Evolutionary conservation across 1,139 yeast species (phyloP).

Genomic region (Martiniozyma asiatica): DNA sequence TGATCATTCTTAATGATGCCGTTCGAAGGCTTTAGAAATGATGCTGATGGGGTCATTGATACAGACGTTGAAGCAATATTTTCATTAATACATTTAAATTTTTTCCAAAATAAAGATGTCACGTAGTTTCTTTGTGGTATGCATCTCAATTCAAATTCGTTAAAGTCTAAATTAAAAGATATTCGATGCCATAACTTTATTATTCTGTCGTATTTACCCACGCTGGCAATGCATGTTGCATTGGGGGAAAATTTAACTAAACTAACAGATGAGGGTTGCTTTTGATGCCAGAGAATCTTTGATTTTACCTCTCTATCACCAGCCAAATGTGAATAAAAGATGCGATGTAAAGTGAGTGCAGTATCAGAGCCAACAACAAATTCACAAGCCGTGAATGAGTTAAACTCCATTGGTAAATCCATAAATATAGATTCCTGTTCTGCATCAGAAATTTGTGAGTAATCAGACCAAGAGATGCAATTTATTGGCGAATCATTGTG

Average conservation of each 20-base stretch:
- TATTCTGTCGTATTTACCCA: constrained; percentile 48
- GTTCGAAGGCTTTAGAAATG: constrained; percentile 18
- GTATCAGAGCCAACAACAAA: constrained; percentile 46
- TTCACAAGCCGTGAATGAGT: constrained; percentile 23
- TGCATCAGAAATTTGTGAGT: constrained; percentile 20
- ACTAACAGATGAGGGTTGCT: constrained; percentile 47
- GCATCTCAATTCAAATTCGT: constrained; percentile 61
- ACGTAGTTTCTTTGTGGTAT: constrained; percentile 54
- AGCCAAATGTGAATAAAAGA: constrained; percentile 16
- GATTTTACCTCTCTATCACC: constrained; percentile 18
- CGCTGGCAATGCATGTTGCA: constrained; percentile 54
- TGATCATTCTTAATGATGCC: constrained; percentile 16
- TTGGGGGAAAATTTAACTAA: constrained; percentile 48
- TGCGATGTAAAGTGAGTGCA: constrained; percentile 40
- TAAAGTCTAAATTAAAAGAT: constrained; percentile 53
- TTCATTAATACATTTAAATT: constrained; percentile 4
- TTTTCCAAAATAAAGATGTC: constrained; percentile 44
- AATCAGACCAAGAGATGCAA: constrained; percentile 58
- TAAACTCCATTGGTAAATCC: constrained; percentile 22
- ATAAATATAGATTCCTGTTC: constrained; percentile 16
- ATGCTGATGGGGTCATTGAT: constrained; percentile 6
- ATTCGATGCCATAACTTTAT: constrained; percentile 74
- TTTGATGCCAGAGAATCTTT: constrained; percentile 39
- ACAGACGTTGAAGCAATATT: background rate
- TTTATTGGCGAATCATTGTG: constrained; percentile 26